Base-by-base conservation (phyloP, 2,329 filamentous ascomycete genomes). In the Monosporascus sp. region DNA sequence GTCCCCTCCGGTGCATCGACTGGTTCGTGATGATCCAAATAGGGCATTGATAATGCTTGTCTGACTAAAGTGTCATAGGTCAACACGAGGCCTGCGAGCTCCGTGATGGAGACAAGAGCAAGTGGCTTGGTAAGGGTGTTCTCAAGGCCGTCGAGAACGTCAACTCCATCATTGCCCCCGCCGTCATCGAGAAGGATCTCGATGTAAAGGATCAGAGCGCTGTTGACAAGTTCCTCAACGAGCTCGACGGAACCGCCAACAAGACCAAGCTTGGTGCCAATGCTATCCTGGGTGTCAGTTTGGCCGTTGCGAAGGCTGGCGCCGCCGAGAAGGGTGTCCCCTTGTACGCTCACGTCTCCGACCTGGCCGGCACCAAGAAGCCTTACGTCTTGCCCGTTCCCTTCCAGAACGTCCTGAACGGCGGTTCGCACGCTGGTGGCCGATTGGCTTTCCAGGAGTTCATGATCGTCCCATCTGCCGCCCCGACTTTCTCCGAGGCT, bases 1-100 rank as follows among this genome's bases (percentile, higher is more conserved):
- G 93, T 97, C 60, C 93, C 93, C 68, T 97, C 92, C 63, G 93
- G 93, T 74, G 93, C 93, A 69, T 97, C 93, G 67, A 97, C 92
- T 68, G 91, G 88, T 92, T 74, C 71, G 86, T 81, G 52, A 49
- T 49, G 56, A 56, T 52, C 52, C 57, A 51, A 58, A 55, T 54
- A 18, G 25, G 22, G 8, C 5, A 25, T 25, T 46, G 43, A 52
- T 52, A 22, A 54, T 52, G 54, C 45, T 20, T 53, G 50, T 50
- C 55, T 54, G 48, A 38, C 57, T 65, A 59, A 61, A 52, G 31
- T 58, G 53, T 53, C 49, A 65, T 66, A 90, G 89, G 90, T 68
- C 87, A 92, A 76, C 89, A 95, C 76, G 90, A 95, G 79, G 90
- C 90, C 71, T 87, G 87, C 73, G 90, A 95, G 79, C 88, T 95